These are phyloP conservation scores for Naumovozyma castellii DNA, from an alignment of 805 yeast genomes.

Conservation along the genomic window DNA sequence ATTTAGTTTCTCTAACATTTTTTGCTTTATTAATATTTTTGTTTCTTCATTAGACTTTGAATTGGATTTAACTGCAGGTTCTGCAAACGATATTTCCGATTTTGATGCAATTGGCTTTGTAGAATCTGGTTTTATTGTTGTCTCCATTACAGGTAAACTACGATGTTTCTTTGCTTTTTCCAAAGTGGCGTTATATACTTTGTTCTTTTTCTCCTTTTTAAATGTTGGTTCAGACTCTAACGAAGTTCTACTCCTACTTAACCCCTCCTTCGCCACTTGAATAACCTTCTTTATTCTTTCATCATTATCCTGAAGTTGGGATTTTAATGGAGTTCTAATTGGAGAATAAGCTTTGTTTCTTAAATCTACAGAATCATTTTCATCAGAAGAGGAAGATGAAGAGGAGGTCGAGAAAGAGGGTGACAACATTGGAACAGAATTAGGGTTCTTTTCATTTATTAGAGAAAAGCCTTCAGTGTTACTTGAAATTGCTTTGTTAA, in stretches of 20 bases:
- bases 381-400: neutral
- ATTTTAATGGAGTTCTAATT: neutral
- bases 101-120: too few relatives aligned
- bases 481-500: too few relatives aligned
- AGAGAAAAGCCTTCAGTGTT: too few relatives aligned
- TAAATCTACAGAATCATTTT: neutral
- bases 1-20: slow-evolving; percentile 40
- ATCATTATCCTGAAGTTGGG: neutral
- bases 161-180: neutral
- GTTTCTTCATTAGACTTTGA: slow-evolving; percentile 1
- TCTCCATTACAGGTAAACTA: neutral
- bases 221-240: neutral
- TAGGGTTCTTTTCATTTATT: too few relatives aligned
- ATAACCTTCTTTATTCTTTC: neutral
- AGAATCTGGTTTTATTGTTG: neutral
- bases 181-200: too few relatives aligned
- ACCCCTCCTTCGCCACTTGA: neutral
- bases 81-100: too few relatives aligned
- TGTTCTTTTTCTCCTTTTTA: neutral
- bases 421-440: too few relatives aligned
- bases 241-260: neutral
- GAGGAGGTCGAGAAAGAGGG: neutral
- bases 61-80: neutral
- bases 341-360: neutral
- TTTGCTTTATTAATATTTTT: slow-evolving; percentile 5